Percentiles rank a stretch among this genome's conserved stretches.
Evolutionary conservation across 225 moss, liverwort and hornwort species (phyloP).

Genomic region (Pseudoscleropodium purum): DNA sequence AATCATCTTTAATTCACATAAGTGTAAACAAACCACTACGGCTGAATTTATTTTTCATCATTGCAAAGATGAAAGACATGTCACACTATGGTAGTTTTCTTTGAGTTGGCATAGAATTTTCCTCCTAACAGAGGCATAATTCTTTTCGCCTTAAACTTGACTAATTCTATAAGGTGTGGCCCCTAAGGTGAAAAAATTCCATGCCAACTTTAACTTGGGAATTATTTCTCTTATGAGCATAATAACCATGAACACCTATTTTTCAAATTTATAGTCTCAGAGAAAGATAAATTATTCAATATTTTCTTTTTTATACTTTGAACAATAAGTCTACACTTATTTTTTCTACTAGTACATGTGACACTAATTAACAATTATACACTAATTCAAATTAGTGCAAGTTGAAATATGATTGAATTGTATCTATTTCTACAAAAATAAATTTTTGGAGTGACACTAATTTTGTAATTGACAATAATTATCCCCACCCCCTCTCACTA

Average conservation of each 20-base stretch:
- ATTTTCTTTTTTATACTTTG: not conserved
- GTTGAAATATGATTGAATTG: not conserved
- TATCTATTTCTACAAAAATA: not conserved
- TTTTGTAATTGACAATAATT: not conserved
- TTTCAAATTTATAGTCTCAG: no score
- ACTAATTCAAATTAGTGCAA: not conserved
- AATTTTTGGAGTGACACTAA: not conserved
- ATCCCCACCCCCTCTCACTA: no score
- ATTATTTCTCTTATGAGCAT: not conserved
- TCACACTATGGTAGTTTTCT: not conserved
- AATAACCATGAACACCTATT: not conserved
- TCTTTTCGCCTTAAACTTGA: not conserved
- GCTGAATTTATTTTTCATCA: no score
- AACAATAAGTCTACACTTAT: not conserved
- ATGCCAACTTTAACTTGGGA: not conserved
- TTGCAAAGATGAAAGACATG: no score
- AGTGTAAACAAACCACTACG: no score
- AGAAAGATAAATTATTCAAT: not conserved
- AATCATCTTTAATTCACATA: no score
- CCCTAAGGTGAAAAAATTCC: accelerated
- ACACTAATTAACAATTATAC: not conserved
- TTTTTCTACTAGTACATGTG: not conserved
- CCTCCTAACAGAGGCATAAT: no score
- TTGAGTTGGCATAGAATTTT: not conserved
- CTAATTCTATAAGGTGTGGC: accelerated